Base-by-base conservation (phyloP, 2,329 filamentous ascomycete genomes). In the Penicillium sumatraense region DNA sequence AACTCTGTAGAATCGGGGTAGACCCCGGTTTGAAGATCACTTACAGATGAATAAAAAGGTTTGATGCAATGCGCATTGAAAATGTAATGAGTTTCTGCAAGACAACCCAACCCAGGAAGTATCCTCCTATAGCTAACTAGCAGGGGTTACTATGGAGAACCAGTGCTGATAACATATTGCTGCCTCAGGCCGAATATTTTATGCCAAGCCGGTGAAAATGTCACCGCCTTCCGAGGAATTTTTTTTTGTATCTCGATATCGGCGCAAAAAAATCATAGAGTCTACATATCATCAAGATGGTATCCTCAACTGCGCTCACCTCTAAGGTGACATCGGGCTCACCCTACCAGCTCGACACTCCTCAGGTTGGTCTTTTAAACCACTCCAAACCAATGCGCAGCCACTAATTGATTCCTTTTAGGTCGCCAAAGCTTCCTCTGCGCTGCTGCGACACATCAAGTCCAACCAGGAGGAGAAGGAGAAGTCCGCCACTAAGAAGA, bases 361-460 rank as follows among this genome's bases (percentile, higher is more conserved):
- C 70, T 40, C 79, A 81, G 72, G 79, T 81, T 65, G 42, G 67
- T 63, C 10, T 23, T 20, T 20, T 14, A 31, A 36, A 26, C 27
- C 27, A 44, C 6, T 33, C 16, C 14, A 47, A 44, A 51, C n/a
- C 5, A 23, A 23, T 51, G 45, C 49, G 47, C 55, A 29, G 54
- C 60, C 55, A 63, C 56, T 58, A 51, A 60, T n/a, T n/a, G n/a
- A n/a, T 45, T 57, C 40, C 51, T 42, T 67, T 38, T 42, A 88
- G 77, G 84, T 84, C 49, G 72, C 82, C 58, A 82, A 81, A 74
- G 86, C 86, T 58, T 83, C 84, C 35, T 81, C 78, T 55, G 84
- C 85, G 23, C 79, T 88, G 48, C 72, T 87, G 61, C 73, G 78
- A 64, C 81, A 85, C 67, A 83, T 86, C 67, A 81, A 81, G 69